phyloP scores from a whole-genome alignment of 169 alveolate genomes.

The Ichthyophthirius multifiliis region DNA sequence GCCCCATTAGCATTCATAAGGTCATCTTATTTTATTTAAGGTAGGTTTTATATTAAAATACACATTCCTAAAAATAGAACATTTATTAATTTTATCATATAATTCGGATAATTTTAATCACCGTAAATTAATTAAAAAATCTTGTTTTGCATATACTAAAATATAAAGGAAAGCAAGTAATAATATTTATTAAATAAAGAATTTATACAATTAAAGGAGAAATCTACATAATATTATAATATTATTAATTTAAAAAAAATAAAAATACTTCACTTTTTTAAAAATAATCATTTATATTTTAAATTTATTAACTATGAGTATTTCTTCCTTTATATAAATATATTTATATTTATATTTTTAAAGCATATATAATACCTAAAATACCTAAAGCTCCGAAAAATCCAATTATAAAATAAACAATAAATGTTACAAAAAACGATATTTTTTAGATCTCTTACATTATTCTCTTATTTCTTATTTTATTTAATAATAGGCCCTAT shows the following conservation, averaged over 20 bases:
- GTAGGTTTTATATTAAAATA: background rate
- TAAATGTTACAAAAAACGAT: background rate
- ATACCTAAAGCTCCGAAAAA: background rate
- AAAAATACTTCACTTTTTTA: background rate
- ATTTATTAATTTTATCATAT: background rate
- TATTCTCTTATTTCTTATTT: background rate
- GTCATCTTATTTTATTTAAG: background rate
- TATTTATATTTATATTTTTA: background rate
- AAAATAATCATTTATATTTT: background rate
- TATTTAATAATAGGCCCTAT: background rate
- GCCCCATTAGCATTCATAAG: slow-evolving; percentile 2
- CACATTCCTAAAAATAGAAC: background rate
- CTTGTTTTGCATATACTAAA: background rate
- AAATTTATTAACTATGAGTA: background rate
- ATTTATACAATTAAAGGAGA: background rate
- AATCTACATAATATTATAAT: background rate
- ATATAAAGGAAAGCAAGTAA: background rate
- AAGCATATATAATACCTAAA: background rate
- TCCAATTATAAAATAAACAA: background rate
- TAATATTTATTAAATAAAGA: background rate
- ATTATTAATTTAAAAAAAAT: background rate
- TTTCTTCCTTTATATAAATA: background rate
- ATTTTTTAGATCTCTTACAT: background rate
- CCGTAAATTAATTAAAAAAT: background rate
- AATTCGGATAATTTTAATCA: background rate